Percentiles rank a stretch among this genome's conserved stretches.
Evolutionary conservation across 768 basidiomycete genomes (phyloP).

Genomic region (Myochromella boudieri): DNA sequence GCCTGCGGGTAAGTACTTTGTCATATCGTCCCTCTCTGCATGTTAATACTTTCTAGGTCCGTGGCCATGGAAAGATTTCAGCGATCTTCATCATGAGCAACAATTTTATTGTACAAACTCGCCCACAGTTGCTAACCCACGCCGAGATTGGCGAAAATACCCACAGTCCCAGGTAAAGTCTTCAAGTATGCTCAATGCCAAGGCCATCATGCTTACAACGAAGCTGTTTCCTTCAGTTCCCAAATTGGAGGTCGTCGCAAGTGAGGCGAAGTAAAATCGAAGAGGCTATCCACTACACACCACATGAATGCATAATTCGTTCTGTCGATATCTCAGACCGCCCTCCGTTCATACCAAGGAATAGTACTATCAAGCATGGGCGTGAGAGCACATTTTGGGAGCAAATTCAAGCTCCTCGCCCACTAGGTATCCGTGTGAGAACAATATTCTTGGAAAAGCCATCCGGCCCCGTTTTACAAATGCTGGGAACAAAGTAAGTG

Average conservation of each 20-base stretch:
- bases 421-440: neutral
- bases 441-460: constrained; percentile 47
- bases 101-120: neutral
- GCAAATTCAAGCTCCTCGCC: constrained; percentile 2
- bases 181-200: neutral
- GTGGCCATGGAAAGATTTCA: constrained; percentile 31
- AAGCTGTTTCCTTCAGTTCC: constrained; percentile 27
- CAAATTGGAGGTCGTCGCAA: constrained; percentile 39
- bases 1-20: constrained; percentile 6
- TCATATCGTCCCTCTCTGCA: neutral
- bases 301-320: neutral
- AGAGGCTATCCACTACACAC: constrained; percentile 7
- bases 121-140: constrained; percentile 5
- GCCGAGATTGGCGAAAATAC: constrained; percentile 30
- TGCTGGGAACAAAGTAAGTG: constrained; percentile 56
- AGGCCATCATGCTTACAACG: neutral
- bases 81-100: neutral
- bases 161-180: constrained; percentile 29
- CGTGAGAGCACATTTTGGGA: constrained; percentile 1
- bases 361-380: neutral
- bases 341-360: constrained; percentile 34
- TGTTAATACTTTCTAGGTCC: constrained; percentile 16
- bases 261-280: constrained; percentile 33
- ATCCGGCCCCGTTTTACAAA: constrained; percentile 52
- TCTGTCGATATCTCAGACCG: constrained; percentile 10